Base-by-base conservation (phyloP, 164 flowering plant species). In the Akebia trifoliata region DNA sequence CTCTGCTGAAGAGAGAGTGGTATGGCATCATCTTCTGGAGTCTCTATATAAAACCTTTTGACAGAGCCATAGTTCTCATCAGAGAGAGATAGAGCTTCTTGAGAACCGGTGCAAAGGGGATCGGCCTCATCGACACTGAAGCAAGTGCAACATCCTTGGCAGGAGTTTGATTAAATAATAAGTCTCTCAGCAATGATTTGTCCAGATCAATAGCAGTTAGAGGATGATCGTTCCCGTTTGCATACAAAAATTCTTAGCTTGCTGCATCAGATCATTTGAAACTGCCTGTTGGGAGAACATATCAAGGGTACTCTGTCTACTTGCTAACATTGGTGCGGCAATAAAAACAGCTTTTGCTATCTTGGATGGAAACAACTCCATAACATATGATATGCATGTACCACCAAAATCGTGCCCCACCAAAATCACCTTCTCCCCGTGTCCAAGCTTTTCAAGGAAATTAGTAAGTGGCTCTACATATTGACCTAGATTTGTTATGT, bases 331-430 rank as follows among this genome's bases (percentile, higher is more conserved):
- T n/a, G n/a, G n/a, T n/a, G n/a, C n/a, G n/a, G n/a, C n/a, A n/a
- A n/a, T n/a, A n/a, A n/a, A 88, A 60, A 86, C 37, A 51, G 93
- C 93, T 65, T 79, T 88, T 20, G 93, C 75, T 31, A 86, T 68
- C 65, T 78, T 88, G 8, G 11, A 28, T 54, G 93, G 85, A 60
- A 79, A 77, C 54, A 74, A 58, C 76, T 88, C 96, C 96, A 86
- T 84, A 8, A 77, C 87, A 74, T 75, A 78, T 18, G 90, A 79
- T 48, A 88, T 69, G 53, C 96, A 88, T 38, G 88, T 75, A 50
- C 93, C 96, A 45, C 96, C 96, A 71, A 88, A 73, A 76, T 88
- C 96, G 65, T 88, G 96, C 11, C 93, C 96, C 2, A 86, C 93
- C 74, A 88, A 73, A 31, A n/a, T n/a, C n/a, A n/a, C n/a, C n/a